Evolutionary conservation across 2,329 filamentous ascomycete genomes (phyloP).

Genomic region (Colletotrichum cuscutae): DNA sequence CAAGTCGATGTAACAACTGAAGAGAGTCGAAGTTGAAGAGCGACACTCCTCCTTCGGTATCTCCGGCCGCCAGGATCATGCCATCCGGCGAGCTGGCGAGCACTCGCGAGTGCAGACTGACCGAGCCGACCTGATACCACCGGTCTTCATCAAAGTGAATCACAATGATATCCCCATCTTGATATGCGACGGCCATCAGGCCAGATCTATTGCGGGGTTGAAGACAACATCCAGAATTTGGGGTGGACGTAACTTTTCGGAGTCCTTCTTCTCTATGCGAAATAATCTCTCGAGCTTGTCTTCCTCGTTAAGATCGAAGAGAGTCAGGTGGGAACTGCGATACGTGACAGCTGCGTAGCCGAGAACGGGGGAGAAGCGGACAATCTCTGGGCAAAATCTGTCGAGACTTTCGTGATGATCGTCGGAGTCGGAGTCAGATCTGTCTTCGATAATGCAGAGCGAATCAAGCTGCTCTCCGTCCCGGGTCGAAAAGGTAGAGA

Average conservation of each 20-base stretch:
- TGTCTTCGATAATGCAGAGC: neutral
- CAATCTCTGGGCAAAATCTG: too few species aligned
- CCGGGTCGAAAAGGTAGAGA: neutral
- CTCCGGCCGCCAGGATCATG: conserved; percentile 38
- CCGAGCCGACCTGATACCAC: conserved; percentile 7
- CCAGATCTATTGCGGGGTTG: conserved; percentile 35
- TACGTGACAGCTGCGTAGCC: too few species aligned
- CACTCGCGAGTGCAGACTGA: conserved; percentile 1
- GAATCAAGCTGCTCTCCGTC: neutral
- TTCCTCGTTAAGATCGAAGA: neutral
- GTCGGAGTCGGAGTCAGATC: too few species aligned
- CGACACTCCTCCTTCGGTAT: conserved; percentile 39
- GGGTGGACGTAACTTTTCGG: conserved; percentile 18
- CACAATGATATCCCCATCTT: conserved; percentile 37
- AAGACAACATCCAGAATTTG: conserved; percentile 20
- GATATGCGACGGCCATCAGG: conserved; percentile 37
- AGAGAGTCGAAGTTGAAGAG: conserved; percentile 40
- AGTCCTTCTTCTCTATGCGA: conserved; percentile 35
- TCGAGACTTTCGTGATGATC: too few species aligned
- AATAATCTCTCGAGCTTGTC: neutral
- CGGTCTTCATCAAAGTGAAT: conserved; percentile 37
- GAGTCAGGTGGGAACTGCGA: neutral
- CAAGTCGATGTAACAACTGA: conserved; percentile 32
- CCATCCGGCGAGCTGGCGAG: conserved; percentile 40
- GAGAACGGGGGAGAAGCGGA: too few species aligned